Percentiles rank a stretch among this genome's conserved stretches.
These are phyloP conservation scores for Emericellopsis atlantica DNA, from an alignment of 2,329 filamentous ascomycete genomes.

Conservation along the genomic window DNA sequence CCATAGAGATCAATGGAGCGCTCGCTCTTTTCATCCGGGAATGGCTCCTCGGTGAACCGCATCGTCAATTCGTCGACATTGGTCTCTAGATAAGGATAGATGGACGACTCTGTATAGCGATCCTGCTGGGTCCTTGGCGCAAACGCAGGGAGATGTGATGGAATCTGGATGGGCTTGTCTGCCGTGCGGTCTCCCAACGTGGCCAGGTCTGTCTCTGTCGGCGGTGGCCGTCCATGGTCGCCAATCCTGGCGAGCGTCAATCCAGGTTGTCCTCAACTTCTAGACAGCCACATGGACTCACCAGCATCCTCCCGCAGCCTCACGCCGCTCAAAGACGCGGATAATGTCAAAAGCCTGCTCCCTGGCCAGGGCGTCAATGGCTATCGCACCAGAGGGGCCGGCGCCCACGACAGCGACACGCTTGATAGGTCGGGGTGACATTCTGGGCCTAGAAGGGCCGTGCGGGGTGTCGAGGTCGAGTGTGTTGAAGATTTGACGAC, in stretches of 20 bases:
- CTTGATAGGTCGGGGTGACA: slow-evolving; percentile 7
- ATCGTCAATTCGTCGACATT: slow-evolving; percentile 48
- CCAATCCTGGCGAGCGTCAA: slow-evolving; percentile 22
- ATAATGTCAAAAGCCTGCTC: slow-evolving; percentile 46
- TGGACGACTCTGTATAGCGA: slow-evolving; percentile 42
- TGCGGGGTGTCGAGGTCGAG: too few relatives aligned
- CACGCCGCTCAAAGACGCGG: slow-evolving; percentile 48
- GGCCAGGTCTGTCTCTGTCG: slow-evolving; percentile 28
- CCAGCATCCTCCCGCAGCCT: slow-evolving; percentile 49
- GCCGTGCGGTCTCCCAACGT: slow-evolving; percentile 33
- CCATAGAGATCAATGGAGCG: slow-evolving; percentile 31
- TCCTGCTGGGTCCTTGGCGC: slow-evolving; percentile 26
- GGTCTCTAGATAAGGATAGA: slow-evolving; percentile 53
- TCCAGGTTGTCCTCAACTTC: slow-evolving; percentile 1
- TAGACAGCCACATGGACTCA: slow-evolving; percentile 16
- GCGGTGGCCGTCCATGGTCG: slow-evolving; percentile 18
- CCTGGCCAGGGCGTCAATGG: slow-evolving; percentile 45
- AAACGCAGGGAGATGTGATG: slow-evolving; percentile 30
- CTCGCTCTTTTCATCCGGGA: slow-evolving; percentile 23
- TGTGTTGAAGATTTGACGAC: too few relatives aligned
- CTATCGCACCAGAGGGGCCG: slow-evolving; percentile 46
- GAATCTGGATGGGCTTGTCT: slow-evolving; percentile 33
- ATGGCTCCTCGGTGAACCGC: slow-evolving; percentile 45
- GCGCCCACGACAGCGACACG: slow-evolving; percentile 47
- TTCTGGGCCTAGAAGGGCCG: too few relatives aligned